phyloP scores from a whole-genome alignment of 495 filamentous ascomycete genomes.

The Entonaema liquescens region DNA sequence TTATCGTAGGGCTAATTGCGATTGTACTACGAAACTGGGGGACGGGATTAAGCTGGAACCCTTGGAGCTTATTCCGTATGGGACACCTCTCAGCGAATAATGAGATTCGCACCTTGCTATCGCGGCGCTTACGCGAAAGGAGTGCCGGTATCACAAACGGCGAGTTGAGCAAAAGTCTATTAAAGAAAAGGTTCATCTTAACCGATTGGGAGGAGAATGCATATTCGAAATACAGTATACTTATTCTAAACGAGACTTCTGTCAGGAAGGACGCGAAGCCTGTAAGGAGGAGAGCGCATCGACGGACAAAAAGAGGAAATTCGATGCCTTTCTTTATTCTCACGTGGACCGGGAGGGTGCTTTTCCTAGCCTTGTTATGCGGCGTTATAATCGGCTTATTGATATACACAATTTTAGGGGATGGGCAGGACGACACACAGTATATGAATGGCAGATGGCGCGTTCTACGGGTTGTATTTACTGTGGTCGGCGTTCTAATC shows the following conservation, averaged over 20 bases:
- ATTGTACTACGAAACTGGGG: constrained; percentile 42
- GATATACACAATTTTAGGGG: constrained; percentile 40
- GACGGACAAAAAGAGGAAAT: constrained; percentile 5
- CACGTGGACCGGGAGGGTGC: constrained; percentile 36
- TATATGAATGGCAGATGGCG: constrained; percentile 44
- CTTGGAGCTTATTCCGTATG: constrained; percentile 45
- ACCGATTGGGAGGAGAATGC: constrained; percentile 35
- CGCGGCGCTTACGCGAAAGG: constrained; percentile 24
- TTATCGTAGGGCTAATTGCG: constrained; percentile 24
- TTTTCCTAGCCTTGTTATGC: constrained; percentile 39
- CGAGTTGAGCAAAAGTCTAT: constrained; percentile 16
- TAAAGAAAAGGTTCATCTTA: constrained; percentile 17
- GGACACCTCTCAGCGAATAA: constrained; percentile 37
- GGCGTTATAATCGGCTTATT: constrained; percentile 34
- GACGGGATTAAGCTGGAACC: constrained; percentile 45
- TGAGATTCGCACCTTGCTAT: constrained; percentile 35
- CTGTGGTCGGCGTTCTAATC: constrained; percentile 41
- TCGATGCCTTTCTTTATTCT: constrained; percentile 45
- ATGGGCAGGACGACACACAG: constrained; percentile 34
- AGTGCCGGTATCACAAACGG: constrained; percentile 28
- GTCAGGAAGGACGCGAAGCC: constrained; percentile 26
- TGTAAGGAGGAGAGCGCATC: constrained; percentile 5
- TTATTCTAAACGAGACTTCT: constrained; percentile 26
- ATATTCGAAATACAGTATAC: constrained; percentile 22
- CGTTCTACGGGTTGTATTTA: constrained; percentile 48